Evolutionary conservation across 176 grass and related monocot genomes (phyloP).

Genomic region (Luzula sylvatica): DNA sequence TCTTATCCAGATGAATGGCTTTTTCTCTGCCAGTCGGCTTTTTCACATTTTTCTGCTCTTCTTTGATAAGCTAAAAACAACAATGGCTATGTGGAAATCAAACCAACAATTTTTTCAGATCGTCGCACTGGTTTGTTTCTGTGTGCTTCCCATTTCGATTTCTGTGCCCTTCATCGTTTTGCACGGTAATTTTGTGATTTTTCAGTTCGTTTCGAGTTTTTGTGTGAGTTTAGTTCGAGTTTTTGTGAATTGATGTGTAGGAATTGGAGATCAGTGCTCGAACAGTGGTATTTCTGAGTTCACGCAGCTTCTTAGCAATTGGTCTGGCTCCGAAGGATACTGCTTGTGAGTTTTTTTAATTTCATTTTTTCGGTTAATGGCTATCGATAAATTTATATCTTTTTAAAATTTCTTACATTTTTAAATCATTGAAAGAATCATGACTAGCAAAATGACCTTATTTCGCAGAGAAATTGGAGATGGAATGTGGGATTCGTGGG

Average conservation of each 20-base stretch:
- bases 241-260: conserved; percentile 23
- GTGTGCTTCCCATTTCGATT: not conserved
- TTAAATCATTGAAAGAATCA: too few relatives aligned
- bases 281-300: conserved; percentile 62
- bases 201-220: too few relatives aligned
- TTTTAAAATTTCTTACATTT: too few relatives aligned
- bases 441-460: not conserved
- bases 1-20: too few relatives aligned
- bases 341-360: conserved; percentile 43
- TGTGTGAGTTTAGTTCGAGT: too few relatives aligned
- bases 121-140: not conserved
- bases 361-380: not conserved
- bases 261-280: conserved; percentile 78
- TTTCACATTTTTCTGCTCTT: too few relatives aligned
- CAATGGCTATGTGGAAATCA: not conserved
- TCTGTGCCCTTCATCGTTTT: conserved; percentile 12
- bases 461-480: conserved; percentile 69
- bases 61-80: too few relatives aligned
- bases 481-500: conserved; percentile 71
- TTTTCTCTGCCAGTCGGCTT: too few relatives aligned
- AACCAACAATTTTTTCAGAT: not conserved
- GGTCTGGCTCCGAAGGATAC: conserved; percentile 81
- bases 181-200: conserved; percentile 3
- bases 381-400: too few relatives aligned
- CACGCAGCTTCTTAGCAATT: conserved; percentile 55